A percentile compares a stretch with the other conserved stretches of the same genome.
These are phyloP conservation scores for Senna tora DNA, from an alignment of 306 rosid species.

Conservation along the genomic window DNA sequence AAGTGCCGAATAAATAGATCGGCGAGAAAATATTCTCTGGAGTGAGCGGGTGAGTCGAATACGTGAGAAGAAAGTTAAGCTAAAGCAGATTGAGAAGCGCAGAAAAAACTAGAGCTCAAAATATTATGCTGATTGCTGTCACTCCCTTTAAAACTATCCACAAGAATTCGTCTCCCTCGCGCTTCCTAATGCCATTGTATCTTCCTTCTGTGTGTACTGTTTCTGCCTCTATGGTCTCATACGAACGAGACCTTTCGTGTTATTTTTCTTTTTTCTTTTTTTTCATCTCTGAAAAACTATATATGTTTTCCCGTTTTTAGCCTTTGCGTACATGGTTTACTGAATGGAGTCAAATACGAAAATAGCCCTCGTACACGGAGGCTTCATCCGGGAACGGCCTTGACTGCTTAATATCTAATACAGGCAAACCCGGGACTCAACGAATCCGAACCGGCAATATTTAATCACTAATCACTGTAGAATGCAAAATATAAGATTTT, in stretches of 20 bases:
- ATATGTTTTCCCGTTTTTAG: background rate
- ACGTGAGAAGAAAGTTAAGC: conserved; percentile 31
- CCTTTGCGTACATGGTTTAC: background rate
- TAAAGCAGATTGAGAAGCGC: conserved; percentile 50
- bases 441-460: background rate
- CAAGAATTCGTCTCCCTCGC: background rate
- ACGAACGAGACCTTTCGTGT: conserved; percentile 9
- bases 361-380: background rate
- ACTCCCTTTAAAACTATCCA: background rate
- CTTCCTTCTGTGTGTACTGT: background rate
- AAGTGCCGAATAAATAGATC: conserved; percentile 55
- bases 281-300: background rate
- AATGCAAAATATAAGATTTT: no score
- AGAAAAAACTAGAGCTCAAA: conserved; percentile 16
- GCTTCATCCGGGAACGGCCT: background rate
- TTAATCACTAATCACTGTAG: no score
- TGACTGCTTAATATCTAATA: background rate
- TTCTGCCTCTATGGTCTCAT: background rate
- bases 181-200: background rate
- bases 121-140: conserved; percentile 11
- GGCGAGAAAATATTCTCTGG: conserved; percentile 37
- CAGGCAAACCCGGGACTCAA: background rate
- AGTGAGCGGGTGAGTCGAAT: conserved; percentile 33
- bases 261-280: background rate
- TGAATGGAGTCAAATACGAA: background rate